Evolutionary conservation across 2,329 filamentous ascomycete genomes (phyloP).

Genomic region (Teratosphaeria destructans): DNA sequence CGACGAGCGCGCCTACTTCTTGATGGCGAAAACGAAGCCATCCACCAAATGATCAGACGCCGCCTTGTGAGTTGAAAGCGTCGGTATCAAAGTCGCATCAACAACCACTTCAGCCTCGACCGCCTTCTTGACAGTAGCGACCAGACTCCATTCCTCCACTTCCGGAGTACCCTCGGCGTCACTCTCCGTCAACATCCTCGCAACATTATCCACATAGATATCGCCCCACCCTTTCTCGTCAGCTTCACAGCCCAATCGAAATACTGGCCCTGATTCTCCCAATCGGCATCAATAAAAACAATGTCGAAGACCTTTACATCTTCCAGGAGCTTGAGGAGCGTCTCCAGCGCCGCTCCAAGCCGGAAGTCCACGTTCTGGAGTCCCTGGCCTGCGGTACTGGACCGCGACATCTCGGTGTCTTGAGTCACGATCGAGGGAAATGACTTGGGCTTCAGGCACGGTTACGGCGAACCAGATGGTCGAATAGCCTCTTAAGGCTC

Average conservation of each 20-base stretch:
- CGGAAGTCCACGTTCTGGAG: conserved; percentile 11
- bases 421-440: conserved; percentile 41
- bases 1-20: background rate
- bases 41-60: conserved; percentile 7
- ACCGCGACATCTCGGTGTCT: conserved; percentile 37
- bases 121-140: conserved; percentile 8
- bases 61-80: conserved; percentile 9
- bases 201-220: conserved; percentile 18
- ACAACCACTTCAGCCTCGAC: conserved; percentile 8
- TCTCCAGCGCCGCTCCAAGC: conserved; percentile 13
- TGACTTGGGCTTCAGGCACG: conserved; percentile 32
- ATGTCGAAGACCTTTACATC: conserved; percentile 10
- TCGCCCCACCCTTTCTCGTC: conserved; percentile 7
- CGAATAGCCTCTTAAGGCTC: conserved; percentile 45
- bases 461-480: conserved; percentile 42
- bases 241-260: conserved; percentile 15
- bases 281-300: conserved; percentile 17
- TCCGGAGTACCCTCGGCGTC: conserved; percentile 3
- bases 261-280: conserved; percentile 11
- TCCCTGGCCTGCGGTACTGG: conserved; percentile 8
- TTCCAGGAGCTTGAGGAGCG: conserved; percentile 9
- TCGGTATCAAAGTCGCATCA: conserved; percentile 10
- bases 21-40: conserved; percentile 9
- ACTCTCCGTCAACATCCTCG: conserved; percentile 11
- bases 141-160: conserved; percentile 5